Evolutionary conservation across 192 early-diverging fungal species (phyloP), one percentile per base, ranked within the genome.

Genomic region (Geranomyces variabilis): DNA sequence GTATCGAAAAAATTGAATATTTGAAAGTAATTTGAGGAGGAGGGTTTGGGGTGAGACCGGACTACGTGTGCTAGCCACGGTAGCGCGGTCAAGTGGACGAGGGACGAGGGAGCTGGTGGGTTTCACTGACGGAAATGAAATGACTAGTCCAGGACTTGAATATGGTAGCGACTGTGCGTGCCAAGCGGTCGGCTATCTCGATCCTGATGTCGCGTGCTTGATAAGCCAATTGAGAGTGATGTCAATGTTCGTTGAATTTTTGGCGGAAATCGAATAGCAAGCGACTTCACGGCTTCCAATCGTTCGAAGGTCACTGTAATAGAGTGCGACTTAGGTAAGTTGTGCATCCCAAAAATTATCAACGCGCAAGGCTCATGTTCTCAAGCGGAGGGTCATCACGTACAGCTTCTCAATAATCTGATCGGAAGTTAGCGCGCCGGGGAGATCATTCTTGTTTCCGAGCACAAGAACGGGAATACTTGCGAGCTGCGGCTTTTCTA

Each of bases 381-480:
- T n/a, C n/a, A n/a, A n/a, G n/a, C n/a, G n/a, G n/a, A n/a, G n/a
- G n/a, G n/a, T n/a, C n/a, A n/a, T 41, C n/a, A 80, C 88, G 75
- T 84, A 93, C 93, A 99, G 83, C 45, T 83, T 83, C 67, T 99
- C 96, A 66, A 98, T 93, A 41, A 97, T 78, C 72, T 94, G 84
- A 21, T 98, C 93, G 0, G 94, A 94, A 1, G 82, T 85, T 57
- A 98, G 77, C 26, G 96, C 95, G 28, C 87, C 90, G 3, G 90
- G 89, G 64, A 99, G 77, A 80, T 99, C 97, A 67, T 98, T 99
- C 87, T 99, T 99, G 81, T 98, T 99, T 0, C 94, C 97, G 22
- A 99, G 87, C 21, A 99, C 95, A 29, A 99, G 86, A n/a, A 99
- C 89, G 19, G 97, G 97, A 47, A 99, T 98, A 63, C 88, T 91